Evolutionary conservation across 2,329 filamentous ascomycete species (phyloP).

Genomic region (Eutypa lata): DNA sequence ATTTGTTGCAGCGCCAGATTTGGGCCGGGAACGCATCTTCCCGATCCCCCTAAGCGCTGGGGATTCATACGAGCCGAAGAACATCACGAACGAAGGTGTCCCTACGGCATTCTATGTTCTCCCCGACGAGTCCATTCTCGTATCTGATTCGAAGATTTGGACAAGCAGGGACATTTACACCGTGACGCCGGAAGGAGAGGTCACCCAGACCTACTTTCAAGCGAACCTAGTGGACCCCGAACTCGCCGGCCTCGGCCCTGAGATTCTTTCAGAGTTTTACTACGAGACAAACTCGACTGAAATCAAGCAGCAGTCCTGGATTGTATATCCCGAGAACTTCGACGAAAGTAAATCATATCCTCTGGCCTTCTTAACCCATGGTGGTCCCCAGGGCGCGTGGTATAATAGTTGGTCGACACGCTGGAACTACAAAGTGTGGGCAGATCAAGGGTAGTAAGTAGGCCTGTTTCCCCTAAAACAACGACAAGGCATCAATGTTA

Average conservation of each 20-base stretch:
- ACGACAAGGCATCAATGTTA: too few species aligned
- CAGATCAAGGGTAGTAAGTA: conserved; percentile 48
- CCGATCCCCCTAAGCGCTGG: conserved; percentile 25
- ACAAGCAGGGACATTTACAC: conserved; percentile 31
- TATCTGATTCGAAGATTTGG: conserved; percentile 34
- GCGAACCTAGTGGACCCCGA: conserved; percentile 32
- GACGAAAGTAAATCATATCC: conserved; percentile 44
- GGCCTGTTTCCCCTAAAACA: too few species aligned
- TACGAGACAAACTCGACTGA: conserved; percentile 31
- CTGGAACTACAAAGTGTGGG: conserved; percentile 54
- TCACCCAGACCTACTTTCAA: conserved; percentile 29
- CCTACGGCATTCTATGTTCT: conserved; percentile 25
- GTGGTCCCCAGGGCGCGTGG: conserved; percentile 51
- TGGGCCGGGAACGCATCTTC: conserved; percentile 29
- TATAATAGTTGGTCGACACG: conserved; percentile 50
- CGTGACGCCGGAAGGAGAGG: conserved; percentile 23
- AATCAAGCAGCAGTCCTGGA: conserved; percentile 29
- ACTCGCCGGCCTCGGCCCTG: conserved; percentile 28
- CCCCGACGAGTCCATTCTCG: conserved; percentile 24
- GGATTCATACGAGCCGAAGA: conserved; percentile 26
- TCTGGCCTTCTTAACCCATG: conserved; percentile 51
- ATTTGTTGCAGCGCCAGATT: conserved; percentile 27
- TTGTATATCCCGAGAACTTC: conserved; percentile 30
- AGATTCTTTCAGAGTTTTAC: conserved; percentile 33
- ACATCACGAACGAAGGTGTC: conserved; percentile 31